These are phyloP conservation scores for Arthrobotrys pseudoclavata DNA, from an alignment of 2,329 filamentous ascomycete species.

Conservation along the genomic window DNA sequence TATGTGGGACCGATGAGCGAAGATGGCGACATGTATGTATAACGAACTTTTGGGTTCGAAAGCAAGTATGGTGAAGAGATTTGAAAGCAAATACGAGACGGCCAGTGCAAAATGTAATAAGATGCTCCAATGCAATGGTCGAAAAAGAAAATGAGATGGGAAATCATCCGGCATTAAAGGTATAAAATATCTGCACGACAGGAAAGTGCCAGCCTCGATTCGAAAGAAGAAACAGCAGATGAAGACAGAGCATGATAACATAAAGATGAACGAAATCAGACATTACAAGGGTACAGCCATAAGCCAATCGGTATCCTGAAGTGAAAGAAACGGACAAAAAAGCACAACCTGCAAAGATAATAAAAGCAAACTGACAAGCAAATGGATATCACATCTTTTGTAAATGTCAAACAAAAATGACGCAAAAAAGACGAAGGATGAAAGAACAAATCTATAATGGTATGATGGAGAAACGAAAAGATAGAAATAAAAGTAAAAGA, in stretches of 20 bases:
- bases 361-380: constrained; percentile 38
- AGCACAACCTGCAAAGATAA: constrained; percentile 60
- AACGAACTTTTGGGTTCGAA: constrained; percentile 59
- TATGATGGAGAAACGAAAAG: constrained; percentile 43
- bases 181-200: constrained; percentile 45
- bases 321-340: constrained; percentile 55
- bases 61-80: constrained; percentile 30
- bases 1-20: constrained; percentile 56
- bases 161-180: constrained; percentile 56
- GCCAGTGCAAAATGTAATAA: constrained; percentile 40
- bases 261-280: constrained; percentile 39
- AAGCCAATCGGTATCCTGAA: constrained; percentile 61
- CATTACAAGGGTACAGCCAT: constrained; percentile 59
- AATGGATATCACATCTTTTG: constrained; percentile 61
- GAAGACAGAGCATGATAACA: constrained; percentile 35
- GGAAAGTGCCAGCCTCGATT: constrained; percentile 57
- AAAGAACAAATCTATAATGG: constrained; percentile 62
- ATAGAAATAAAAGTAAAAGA: constrained; percentile 34
- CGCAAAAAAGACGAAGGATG: constrained; percentile 59
- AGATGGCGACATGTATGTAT: constrained; percentile 59
- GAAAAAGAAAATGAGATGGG: constrained; percentile 33
- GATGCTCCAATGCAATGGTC: constrained; percentile 33
- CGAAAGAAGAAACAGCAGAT: constrained; percentile 37
- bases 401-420: constrained; percentile 44
- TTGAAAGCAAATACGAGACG: constrained; percentile 46